Conservation (phyloP, 2,329 filamentous ascomycete genomes). For the Acrodontium crateriforme region DNA sequence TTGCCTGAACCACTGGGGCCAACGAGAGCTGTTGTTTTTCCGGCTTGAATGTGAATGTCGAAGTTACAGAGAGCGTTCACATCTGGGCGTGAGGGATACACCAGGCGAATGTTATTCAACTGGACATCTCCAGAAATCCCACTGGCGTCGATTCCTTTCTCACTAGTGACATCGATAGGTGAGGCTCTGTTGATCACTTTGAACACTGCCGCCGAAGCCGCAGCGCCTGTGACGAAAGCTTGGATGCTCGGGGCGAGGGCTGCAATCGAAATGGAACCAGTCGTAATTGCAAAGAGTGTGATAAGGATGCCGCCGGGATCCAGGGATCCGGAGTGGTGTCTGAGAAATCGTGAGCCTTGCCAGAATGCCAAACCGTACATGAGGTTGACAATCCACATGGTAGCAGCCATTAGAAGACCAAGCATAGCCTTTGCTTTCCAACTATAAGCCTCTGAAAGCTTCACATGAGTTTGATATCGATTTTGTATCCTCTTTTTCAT, state of each 20-base stretch:
- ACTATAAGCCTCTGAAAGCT: constrained; percentile 28
- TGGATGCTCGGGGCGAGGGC: constrained; percentile 72
- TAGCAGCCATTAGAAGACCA: constrained; percentile 64
- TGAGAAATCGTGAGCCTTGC: constrained; percentile 66
- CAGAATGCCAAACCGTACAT: constrained; percentile 79
- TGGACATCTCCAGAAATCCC: constrained; percentile 47
- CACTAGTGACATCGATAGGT: constrained; percentile 59
- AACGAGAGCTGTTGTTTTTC: constrained; percentile 29
- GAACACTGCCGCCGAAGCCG: constrained; percentile 78
- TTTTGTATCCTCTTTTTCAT: constrained; percentile 74
- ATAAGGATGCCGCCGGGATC: constrained; percentile 58
- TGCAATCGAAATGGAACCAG: constrained; percentile 76
- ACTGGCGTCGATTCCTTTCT: constrained; percentile 55
- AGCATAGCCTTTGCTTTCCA: no score
- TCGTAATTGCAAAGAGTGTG: constrained; percentile 76
- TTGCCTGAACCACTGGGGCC: constrained; percentile 22
- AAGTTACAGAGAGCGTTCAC: constrained; percentile 21
- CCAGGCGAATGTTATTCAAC: constrained; percentile 51
- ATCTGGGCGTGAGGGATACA: constrained; percentile 42
- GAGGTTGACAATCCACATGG: constrained; percentile 70
- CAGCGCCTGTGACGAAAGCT: constrained; percentile 65
- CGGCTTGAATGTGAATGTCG: constrained; percentile 20
- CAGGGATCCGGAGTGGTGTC: constrained; percentile 50
- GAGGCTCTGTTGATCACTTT: constrained; percentile 76
- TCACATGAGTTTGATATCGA: constrained; percentile 64